phyloP scores from a whole-genome alignment of 2,329 filamentous ascomycete species.

The Aspergillus fischeri region DNA sequence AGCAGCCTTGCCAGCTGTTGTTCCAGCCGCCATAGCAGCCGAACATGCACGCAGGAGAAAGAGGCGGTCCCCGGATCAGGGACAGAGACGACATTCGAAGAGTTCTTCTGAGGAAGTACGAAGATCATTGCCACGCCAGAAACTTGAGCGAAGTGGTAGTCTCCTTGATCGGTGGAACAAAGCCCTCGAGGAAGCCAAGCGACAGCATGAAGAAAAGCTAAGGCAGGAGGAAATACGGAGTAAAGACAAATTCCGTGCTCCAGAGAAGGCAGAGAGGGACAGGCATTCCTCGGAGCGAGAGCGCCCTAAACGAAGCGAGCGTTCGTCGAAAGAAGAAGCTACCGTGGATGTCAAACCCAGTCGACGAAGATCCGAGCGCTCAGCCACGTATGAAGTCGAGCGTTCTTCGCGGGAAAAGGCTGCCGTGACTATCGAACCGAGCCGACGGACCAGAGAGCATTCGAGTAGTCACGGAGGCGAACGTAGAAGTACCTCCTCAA shows the following conservation, averaged over 20 bases:
- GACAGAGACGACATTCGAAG: conserved; percentile 34
- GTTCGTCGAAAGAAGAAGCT: conserved; percentile 12
- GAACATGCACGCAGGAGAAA: conserved; percentile 26
- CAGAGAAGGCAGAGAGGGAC: conserved; percentile 17
- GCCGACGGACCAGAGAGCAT: conserved; percentile 19
- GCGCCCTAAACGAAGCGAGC: conserved; percentile 14
- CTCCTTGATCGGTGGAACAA: conserved; percentile 32
- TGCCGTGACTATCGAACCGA: conserved; percentile 2
- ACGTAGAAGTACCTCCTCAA: conserved; percentile 26
- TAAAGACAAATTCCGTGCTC: conserved; percentile 14
- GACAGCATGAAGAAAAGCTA: conserved; percentile 32
- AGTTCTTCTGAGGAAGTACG: conserved; percentile 31
- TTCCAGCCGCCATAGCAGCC: conserved; percentile 6
- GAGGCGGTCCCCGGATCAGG: conserved; percentile 25
- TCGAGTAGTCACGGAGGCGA: conserved; percentile 23
- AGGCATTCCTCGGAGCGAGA: conserved; percentile 6
- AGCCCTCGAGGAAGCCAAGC: conserved; percentile 34
- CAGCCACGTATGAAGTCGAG: background rate
- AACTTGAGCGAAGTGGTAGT: conserved; percentile 26
- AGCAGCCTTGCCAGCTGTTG: conserved; percentile 1
- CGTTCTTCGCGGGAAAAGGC: conserved; percentile 7
- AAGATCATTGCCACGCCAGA: conserved; percentile 27
- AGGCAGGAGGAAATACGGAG: conserved; percentile 17
- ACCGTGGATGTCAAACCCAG: conserved; percentile 11
- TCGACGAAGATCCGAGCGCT: conserved; percentile 12